phyloP scores from a whole-genome alignment of 2,329 filamentous ascomycete species.

The Aureobasidium sp. region DNA sequence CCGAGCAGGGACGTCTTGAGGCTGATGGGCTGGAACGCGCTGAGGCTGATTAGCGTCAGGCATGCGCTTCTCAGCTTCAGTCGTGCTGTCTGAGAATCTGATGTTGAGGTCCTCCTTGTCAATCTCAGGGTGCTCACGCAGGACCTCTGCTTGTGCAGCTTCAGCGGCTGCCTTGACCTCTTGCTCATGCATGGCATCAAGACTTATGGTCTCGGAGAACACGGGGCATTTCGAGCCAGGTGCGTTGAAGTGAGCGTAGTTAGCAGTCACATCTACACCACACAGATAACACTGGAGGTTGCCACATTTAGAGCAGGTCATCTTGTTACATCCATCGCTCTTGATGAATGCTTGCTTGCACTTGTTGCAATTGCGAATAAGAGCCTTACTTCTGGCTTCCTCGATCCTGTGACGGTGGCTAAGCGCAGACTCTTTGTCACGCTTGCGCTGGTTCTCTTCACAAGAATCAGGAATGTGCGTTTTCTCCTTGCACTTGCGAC shows the following conservation, averaged over 20 bases:
- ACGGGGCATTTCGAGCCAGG: slow-evolving; percentile 54
- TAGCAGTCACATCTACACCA: slow-evolving; percentile 49
- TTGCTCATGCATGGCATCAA: slow-evolving; percentile 52
- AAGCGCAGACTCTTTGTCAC: slow-evolving; percentile 48
- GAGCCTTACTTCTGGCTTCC: slow-evolving; percentile 73
- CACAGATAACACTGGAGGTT: slow-evolving; percentile 63
- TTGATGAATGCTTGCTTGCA: slow-evolving; percentile 75
- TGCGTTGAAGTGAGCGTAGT: slow-evolving; percentile 65
- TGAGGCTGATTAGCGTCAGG: not conserved
- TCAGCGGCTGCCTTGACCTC: slow-evolving; percentile 59
- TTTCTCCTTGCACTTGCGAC: slow-evolving; percentile 54
- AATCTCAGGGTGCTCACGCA: slow-evolving; percentile 55
- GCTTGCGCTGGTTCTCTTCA: slow-evolving; percentile 49
- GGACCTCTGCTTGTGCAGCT: slow-evolving; percentile 48
- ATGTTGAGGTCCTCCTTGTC: slow-evolving; percentile 52
- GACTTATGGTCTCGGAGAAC: slow-evolving; percentile 47
- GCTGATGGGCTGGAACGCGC: too few relatives aligned
- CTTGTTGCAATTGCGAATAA: slow-evolving; percentile 69
- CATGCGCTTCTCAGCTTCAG: not conserved
- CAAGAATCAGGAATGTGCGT: slow-evolving; percentile 69
- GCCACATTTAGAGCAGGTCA: slow-evolving; percentile 59
- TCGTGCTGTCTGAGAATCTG: slow-evolving; percentile 44
- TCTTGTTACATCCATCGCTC: slow-evolving; percentile 73
- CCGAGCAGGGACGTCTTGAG: too few relatives aligned
- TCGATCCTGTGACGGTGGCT: slow-evolving; percentile 62